Conservation (phyloP, 331 rosid genomes). For the Erythrophleum ivorense region DNA sequence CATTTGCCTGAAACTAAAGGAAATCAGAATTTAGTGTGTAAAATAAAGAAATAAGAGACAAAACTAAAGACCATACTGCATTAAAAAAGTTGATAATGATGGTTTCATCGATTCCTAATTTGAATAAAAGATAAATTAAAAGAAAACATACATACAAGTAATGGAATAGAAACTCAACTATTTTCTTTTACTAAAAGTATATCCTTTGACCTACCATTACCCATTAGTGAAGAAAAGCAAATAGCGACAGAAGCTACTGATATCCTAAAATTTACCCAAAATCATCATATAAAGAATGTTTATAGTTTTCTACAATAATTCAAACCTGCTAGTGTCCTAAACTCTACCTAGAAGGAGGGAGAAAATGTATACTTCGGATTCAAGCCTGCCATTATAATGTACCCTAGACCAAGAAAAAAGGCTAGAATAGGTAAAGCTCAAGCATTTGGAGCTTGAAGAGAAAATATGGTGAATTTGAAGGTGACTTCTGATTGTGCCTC, state of each 20-base stretch:
- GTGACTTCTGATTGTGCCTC: neutral
- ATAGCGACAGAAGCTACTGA: slow-evolving; percentile 1
- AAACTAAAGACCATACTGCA: neutral
- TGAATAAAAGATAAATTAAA: neutral
- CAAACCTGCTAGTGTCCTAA: neutral
- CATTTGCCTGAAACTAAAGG: neutral
- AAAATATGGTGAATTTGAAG: neutral
- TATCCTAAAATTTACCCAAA: neutral
- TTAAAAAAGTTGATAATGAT: neutral
- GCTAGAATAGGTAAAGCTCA: neutral
- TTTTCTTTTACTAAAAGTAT: neutral
- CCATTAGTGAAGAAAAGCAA: neutral
- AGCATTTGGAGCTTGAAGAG: neutral
- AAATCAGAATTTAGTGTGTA: neutral
- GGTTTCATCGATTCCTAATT: neutral
- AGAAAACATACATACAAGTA: neutral
- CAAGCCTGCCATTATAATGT: neutral
- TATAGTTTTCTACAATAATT: neutral
- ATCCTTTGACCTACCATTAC: neutral
- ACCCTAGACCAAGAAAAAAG: neutral
- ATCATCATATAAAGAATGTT: neutral
- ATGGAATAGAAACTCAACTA: neutral
- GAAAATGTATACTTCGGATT: neutral
- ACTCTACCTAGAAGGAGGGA: neutral
- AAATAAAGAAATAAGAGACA: neutral